A percentile compares a stretch with the other conserved stretches of the same genome.
Evolutionary conservation across 73 alveolate species (phyloP).

Genomic region (Symbiodinium natans): DNA sequence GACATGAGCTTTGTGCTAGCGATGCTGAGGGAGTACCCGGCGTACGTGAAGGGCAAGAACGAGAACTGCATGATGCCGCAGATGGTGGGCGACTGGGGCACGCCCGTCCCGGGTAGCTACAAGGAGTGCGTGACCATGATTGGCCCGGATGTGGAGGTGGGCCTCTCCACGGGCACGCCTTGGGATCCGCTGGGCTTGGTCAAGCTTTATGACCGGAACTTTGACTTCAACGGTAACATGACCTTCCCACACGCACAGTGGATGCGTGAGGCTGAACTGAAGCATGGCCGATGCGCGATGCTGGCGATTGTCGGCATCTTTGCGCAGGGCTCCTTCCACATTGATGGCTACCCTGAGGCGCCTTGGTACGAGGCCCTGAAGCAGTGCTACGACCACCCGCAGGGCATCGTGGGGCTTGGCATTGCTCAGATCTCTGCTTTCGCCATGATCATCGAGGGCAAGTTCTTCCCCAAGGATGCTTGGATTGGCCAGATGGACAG

Average conservation of each 20-base stretch:
- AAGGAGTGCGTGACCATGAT: slow-evolving; percentile 33
- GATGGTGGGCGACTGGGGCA: slow-evolving; percentile 89
- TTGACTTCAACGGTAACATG: slow-evolving; percentile 89
- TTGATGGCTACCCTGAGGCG: slow-evolving; percentile 78
- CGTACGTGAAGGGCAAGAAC: slow-evolving; percentile 36
- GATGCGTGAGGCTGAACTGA: slow-evolving; percentile 86
- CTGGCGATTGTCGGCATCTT: slow-evolving; percentile 81
- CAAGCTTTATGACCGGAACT: slow-evolving; percentile 93
- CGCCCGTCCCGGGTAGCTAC: slow-evolving; percentile 77
- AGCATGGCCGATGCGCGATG: slow-evolving; percentile 90
- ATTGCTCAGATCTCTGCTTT: slow-evolving; percentile 88
- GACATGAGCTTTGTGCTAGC: neutral
- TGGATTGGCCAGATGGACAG: slow-evolving; percentile 91
- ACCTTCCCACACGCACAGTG: slow-evolving; percentile 90
- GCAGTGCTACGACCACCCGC: slow-evolving; percentile 85
- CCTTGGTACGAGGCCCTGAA: slow-evolving; percentile 92
- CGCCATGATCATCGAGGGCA: slow-evolving; percentile 80
- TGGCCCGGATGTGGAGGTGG: slow-evolving; percentile 64
- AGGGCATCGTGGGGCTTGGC: slow-evolving; percentile 89
- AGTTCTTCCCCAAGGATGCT: slow-evolving; percentile 67
- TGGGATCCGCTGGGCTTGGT: slow-evolving; percentile 91
- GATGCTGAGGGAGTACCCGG: slow-evolving; percentile 58
- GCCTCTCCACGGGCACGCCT: slow-evolving; percentile 59
- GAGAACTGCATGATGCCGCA: slow-evolving; percentile 30
- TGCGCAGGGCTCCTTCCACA: slow-evolving; percentile 67